A percentile compares a stretch with the other conserved stretches of the same genome.
phyloP scores from a whole-genome alignment of 2,329 filamentous ascomycete genomes.

The Xylariaceae sp. region DNA sequence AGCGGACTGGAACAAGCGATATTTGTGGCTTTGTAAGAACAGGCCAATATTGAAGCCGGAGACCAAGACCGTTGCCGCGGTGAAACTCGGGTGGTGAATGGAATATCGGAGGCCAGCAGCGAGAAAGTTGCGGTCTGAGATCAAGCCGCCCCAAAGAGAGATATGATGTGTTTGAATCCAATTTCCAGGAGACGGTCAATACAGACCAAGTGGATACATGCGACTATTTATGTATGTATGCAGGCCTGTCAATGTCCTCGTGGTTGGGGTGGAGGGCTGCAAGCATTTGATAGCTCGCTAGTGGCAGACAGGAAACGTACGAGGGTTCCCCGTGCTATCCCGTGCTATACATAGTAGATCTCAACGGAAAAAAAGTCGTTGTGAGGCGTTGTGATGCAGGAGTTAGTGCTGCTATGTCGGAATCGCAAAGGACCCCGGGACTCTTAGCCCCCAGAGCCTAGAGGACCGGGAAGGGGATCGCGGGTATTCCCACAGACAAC shows the following conservation, averaged over 20 bases:
- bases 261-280: slow-evolving; percentile 10
- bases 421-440: slow-evolving; percentile 3
- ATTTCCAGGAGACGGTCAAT: slow-evolving; percentile 17
- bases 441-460: slow-evolving; percentile 6
- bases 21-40: slow-evolving; percentile 3
- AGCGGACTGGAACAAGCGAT: background rate
- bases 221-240: slow-evolving; percentile 11
- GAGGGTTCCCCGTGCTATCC: background rate
- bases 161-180: slow-evolving; percentile 17
- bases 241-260: slow-evolving; percentile 10
- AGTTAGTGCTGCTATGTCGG: slow-evolving; percentile 1
- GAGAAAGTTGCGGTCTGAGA: slow-evolving; percentile 29
- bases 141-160: slow-evolving; percentile 11
- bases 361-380: too few species aligned
- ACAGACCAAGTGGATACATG: slow-evolving; percentile 20
- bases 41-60: slow-evolving; percentile 1
- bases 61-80: slow-evolving; percentile 15
- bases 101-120: slow-evolving; percentile 6
- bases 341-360: too few species aligned
- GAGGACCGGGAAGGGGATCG: background rate
- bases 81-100: slow-evolving; percentile 11
- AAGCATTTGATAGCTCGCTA: slow-evolving; percentile 7
- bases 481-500: background rate
- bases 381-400: slow-evolving; percentile 9
- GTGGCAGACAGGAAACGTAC: slow-evolving; percentile 3